Conservation (phyloP, 2,329 filamentous ascomycete species). For the Sarocladium brachiariae region DNA sequence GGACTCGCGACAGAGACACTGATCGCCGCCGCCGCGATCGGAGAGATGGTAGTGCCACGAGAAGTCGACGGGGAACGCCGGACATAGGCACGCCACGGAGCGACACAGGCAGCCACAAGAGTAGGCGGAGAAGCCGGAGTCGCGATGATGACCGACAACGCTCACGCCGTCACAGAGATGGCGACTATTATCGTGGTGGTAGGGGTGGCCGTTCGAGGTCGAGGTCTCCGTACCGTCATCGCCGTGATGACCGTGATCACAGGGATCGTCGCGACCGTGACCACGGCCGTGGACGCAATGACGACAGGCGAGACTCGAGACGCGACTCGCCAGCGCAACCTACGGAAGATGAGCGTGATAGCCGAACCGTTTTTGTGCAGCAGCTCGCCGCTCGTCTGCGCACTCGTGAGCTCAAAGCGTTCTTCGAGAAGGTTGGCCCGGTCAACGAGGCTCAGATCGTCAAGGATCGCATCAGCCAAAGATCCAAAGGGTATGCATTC, state of each 20-base stretch:
- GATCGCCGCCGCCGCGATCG: constrained; percentile 43
- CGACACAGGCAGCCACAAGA: constrained; percentile 73
- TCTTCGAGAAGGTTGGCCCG: constrained; percentile 90
- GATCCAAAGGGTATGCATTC: constrained; percentile 91
- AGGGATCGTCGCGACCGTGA: constrained; percentile 43
- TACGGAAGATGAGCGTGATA: constrained; percentile 93
- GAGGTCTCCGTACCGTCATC: constrained; percentile 58
- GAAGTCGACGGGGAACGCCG: constrained; percentile 40
- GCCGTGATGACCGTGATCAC: constrained; percentile 45
- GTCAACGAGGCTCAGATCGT: constrained; percentile 98
- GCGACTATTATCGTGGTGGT: constrained; percentile 58
- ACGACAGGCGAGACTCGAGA: constrained; percentile 35
- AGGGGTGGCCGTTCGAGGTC: constrained; percentile 58
- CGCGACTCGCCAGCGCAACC: constrained; percentile 60
- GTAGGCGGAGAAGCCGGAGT: constrained; percentile 73
- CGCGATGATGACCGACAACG: constrained; percentile 69
- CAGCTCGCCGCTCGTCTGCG: constrained; percentile 91
- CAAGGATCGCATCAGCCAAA: constrained; percentile 91
- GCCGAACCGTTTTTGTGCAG: constrained; percentile 95
- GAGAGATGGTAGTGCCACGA: constrained; percentile 49
- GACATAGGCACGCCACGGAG: constrained; percentile 63
- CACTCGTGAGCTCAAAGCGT: constrained; percentile 85
- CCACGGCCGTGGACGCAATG: constrained; percentile 47
- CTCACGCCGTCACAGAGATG: constrained; percentile 66
- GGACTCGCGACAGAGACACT: constrained; percentile 44